Evolutionary conservation across 805 yeast genomes (phyloP), one percentile per base, ranked within the genome.

Genomic region (Wickerhamiella domercqiae): DNA sequence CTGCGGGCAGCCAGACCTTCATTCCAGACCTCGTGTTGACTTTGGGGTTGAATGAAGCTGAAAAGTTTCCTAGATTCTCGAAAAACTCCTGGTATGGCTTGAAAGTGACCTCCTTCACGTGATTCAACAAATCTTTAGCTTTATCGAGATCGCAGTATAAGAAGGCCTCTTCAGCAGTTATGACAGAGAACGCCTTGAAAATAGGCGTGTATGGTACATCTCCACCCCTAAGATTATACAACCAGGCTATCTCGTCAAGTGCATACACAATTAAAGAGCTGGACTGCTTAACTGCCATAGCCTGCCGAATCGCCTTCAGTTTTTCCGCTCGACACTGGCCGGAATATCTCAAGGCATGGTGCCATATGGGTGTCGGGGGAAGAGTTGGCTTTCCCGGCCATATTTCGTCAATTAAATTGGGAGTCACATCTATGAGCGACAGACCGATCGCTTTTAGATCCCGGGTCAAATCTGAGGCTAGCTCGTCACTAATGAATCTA

Each of bases 211-310:
- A 87, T 3, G 75, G 76, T 41, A 87, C 76, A 54, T 87, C 97
- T 17, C 67, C 70, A 4, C 86, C 81, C 45, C 98, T 71, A 39
- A 87, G 60, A 52, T 87, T 87, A 52, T 84, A 68, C 31, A 84
- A 59, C 95, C 95, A 86, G 5, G 94, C 90, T 44, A 84, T 72
- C 47, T 86, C 94, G 60, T 86, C 96, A 34, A 86, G 59, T 1
- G 83, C 72, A 19, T 74, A 66, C 3, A 81, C 62, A 5, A 84
- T 59, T 32, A 81, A 61, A 1, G 71, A 65, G 48, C 17, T 50
- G 42, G 26, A 51, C 40, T 29, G 55, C 40, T 33, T 52, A 39
- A 47, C 41, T 7, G 30, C 37, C 41, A 62, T 43, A 2, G 37
- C 49, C 17, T 47, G 42, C 5, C 63, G 47, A 19, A 63, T 41